Evolutionary conservation across 2,329 filamentous ascomycete genomes (phyloP).

Genomic region (Penicillium sclerotigenum): DNA sequence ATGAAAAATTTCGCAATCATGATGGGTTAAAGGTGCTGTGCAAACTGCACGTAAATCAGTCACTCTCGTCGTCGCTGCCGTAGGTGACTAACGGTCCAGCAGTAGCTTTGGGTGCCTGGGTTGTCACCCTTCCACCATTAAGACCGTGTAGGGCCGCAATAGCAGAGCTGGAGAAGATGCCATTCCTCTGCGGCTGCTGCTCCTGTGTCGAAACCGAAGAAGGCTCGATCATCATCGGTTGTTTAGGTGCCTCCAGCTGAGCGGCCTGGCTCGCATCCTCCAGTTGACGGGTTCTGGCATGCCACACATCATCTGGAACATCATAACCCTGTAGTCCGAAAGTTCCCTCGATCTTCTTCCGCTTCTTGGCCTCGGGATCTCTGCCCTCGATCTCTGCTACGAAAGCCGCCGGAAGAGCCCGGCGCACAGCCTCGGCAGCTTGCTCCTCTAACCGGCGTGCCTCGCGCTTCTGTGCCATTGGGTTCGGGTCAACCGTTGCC

Average conservation of each 20-base stretch:
- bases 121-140: constrained; percentile 41
- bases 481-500: constrained; percentile 96
- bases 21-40: constrained; percentile 4
- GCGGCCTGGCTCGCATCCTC: constrained; percentile 61
- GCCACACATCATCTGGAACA: constrained; percentile 91
- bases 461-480: constrained; percentile 88
- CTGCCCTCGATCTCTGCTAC: constrained; percentile 91
- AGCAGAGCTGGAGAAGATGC: constrained; percentile 79
- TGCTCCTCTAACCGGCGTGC: constrained; percentile 88
- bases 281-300: constrained; percentile 70
- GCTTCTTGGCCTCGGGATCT: constrained; percentile 80
- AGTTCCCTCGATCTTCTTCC: constrained; percentile 81
- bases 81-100: constrained; percentile 81
- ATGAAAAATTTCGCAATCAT: constrained; percentile 19
- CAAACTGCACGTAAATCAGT: constrained; percentile 36
- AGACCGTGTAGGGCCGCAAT: constrained; percentile 70
- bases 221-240: constrained; percentile 48
- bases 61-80: constrained; percentile 81
- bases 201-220: constrained; percentile 29
- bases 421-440: constrained; percentile 86
- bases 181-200: constrained; percentile 45
- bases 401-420: constrained; percentile 83
- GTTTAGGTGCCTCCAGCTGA: constrained; percentile 53
- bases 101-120: constrained; percentile 38
- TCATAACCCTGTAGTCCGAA: constrained; percentile 91